phyloP scores from a whole-genome alignment of 148 eudicot genomes.

The Camellia granthamiana region DNA sequence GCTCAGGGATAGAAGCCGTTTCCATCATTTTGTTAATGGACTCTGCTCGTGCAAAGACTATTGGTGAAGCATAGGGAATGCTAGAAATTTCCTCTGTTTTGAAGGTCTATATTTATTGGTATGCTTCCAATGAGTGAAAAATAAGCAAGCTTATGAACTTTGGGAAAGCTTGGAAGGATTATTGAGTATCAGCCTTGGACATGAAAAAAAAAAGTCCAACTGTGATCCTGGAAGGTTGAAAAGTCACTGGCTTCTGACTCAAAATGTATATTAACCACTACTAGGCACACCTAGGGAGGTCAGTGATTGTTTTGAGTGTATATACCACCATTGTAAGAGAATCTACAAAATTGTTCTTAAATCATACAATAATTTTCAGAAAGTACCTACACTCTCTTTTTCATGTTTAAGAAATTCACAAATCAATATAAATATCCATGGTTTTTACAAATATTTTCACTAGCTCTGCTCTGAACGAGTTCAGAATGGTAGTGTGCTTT shows the following conservation, averaged over 20 bases:
- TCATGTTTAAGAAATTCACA: constrained; percentile 2
- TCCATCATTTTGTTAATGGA: constrained; percentile 28
- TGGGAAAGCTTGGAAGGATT: neutral
- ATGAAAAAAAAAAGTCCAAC: neutral
- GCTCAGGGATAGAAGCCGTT: constrained; percentile 28
- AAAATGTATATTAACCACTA: neutral
- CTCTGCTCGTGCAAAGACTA: constrained; percentile 27
- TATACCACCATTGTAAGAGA: neutral
- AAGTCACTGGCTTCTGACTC: neutral
- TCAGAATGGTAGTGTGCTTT: neutral
- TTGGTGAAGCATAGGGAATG: constrained; percentile 18
- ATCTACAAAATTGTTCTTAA: neutral
- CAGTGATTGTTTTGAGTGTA: neutral
- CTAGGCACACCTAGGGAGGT: neutral
- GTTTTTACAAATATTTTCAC: too few relatives aligned
- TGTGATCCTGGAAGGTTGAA: neutral
- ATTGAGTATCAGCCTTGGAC: neutral
- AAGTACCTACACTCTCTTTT: neutral
- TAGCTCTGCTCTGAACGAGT: too few relatives aligned
- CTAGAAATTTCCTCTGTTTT: neutral
- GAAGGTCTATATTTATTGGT: neutral
- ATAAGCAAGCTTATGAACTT: neutral
- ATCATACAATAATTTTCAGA: neutral
- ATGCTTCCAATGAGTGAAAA: neutral
- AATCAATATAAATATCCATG: neutral